Evolutionary conservation across 2,329 filamentous ascomycete species (phyloP).

Genomic region (Talaromyces sp.): DNA sequence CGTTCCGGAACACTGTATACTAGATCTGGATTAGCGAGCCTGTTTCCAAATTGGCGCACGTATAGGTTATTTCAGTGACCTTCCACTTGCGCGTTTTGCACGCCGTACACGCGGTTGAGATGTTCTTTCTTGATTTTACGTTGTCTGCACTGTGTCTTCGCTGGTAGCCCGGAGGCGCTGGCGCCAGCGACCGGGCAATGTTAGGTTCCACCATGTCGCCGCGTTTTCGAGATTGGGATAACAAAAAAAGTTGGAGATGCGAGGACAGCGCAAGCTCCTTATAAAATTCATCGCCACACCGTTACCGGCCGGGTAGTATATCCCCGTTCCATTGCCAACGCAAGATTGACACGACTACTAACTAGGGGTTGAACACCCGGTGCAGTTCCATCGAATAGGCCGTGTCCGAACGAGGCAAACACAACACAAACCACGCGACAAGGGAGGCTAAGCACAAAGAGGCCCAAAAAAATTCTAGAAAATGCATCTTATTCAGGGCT

Average conservation of each 20-base stretch:
- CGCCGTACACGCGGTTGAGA: constrained; percentile 9
- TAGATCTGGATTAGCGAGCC: constrained; percentile 15
- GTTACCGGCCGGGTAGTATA: neutral
- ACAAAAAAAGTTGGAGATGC: neutral
- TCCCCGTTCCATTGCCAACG: neutral
- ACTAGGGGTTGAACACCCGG: neutral
- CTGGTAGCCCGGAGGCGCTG: constrained; percentile 10
- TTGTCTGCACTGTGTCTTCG: constrained; percentile 5
- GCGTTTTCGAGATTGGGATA: neutral
- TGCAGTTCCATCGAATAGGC: neutral
- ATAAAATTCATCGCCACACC: neutral
- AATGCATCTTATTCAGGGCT: neutral
- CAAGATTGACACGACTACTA: neutral
- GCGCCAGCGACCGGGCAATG: constrained; percentile 7
- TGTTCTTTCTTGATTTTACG: constrained; percentile 8
- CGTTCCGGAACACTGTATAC: constrained; percentile 27
- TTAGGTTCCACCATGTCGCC: constrained; percentile 6
- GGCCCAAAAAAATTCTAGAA: neutral
- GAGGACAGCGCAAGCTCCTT: neutral
- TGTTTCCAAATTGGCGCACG: neutral
- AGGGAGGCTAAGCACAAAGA: neutral
- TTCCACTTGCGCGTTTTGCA: constrained; percentile 11
- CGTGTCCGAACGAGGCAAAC: neutral
- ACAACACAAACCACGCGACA: neutral
- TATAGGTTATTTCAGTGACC: neutral